Conservation (phyloP, 306 rosid genomes). For the Inga laurina region DNA sequence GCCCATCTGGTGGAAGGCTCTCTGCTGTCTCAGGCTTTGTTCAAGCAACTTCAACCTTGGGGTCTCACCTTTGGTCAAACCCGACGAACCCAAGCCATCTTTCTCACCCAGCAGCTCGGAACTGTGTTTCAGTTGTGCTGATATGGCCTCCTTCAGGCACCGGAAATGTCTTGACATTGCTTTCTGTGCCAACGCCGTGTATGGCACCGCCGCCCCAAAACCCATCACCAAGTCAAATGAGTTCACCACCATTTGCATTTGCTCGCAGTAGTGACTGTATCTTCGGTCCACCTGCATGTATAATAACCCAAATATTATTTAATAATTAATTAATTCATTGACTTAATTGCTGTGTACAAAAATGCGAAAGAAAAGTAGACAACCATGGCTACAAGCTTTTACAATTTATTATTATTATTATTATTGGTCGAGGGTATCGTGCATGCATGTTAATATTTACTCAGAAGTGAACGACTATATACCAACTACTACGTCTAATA, state of each 20-base stretch:
- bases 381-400: not conserved
- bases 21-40: constrained; percentile 87
- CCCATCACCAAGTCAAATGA: constrained; percentile 95
- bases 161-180: constrained; percentile 97
- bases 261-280: constrained; percentile 92
- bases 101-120: constrained; percentile 86
- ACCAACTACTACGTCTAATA: not conserved
- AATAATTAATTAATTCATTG: not conserved
- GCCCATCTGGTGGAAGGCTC: constrained; percentile 94
- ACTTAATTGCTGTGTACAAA: not conserved
- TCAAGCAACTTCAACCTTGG: constrained; percentile 90
- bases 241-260: constrained; percentile 96
- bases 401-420: not conserved
- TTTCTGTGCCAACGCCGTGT: constrained; percentile 90
- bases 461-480: constrained; percentile 15
- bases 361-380: not conserved
- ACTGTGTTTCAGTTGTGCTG: constrained; percentile 70
- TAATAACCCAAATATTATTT: not conserved
- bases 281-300: constrained; percentile 78
- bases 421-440: not conserved
- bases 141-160: constrained; percentile 84
- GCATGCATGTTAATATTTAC: constrained; percentile 31
- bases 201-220: constrained; percentile 86
- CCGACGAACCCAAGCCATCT: constrained; percentile 71
- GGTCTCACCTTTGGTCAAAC: constrained; percentile 93